Evolutionary conservation across 140 eudicot species (phyloP).

Genomic region (Erigeron philadelphicus): DNA sequence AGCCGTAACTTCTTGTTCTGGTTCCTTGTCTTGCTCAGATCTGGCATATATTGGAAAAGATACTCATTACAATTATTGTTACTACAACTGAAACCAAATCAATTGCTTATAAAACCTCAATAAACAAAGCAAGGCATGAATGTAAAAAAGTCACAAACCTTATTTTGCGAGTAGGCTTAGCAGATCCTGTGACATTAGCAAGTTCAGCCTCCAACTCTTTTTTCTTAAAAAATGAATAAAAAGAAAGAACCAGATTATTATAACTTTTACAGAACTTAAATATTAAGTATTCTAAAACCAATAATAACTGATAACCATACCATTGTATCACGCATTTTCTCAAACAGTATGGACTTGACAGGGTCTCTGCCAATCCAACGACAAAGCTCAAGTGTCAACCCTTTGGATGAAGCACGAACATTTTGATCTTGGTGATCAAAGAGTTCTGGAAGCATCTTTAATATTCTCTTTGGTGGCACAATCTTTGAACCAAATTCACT

Average conservation of each 20-base stretch:
- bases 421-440: conserved; percentile 99
- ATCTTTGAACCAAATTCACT: conserved; percentile 97
- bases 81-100: neutral
- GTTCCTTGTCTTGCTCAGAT: conserved; percentile 99
- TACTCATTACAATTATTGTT: neutral
- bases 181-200: conserved; percentile 70
- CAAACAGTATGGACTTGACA: conserved; percentile 88
- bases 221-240: conserved; percentile 41
- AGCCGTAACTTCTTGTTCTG: conserved; percentile 78
- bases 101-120: neutral
- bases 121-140: neutral
- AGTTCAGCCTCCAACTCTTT: conserved; percentile 99
- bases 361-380: conserved; percentile 99
- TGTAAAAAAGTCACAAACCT: conserved; percentile 38
- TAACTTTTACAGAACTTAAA: neutral
- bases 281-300: neutral
- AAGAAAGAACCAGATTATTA: neutral
- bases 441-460: conserved; percentile 99
- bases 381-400: conserved; percentile 93
- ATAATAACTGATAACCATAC: conserved; percentile 34
- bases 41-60: conserved; percentile 30
- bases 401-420: conserved; percentile 98
- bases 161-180: conserved; percentile 91
- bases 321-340: conserved; percentile 99
- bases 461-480: conserved; percentile 88